Conservation (phyloP, 225 moss, liverwort and hornwort species). For the Physcomitrellopsis africana region DNA sequence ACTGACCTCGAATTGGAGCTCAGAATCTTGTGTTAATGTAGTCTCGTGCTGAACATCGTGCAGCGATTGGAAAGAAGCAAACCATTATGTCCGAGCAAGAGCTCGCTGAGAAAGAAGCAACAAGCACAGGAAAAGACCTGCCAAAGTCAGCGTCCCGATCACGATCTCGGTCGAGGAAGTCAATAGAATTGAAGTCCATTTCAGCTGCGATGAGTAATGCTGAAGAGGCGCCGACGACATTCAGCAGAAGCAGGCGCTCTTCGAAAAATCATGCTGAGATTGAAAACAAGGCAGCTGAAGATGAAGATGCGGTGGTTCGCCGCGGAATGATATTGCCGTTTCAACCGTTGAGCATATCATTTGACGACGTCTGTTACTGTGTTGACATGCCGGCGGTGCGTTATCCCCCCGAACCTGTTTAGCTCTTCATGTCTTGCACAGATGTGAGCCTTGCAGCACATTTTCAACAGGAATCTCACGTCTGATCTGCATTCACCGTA, state of each 20-base stretch:
- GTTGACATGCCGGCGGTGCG: conserved; percentile 70
- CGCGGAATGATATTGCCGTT: conserved; percentile 68
- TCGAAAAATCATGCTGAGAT: conserved; percentile 6
- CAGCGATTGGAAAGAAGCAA: conserved; percentile 57
- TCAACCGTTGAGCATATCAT: conserved; percentile 52
- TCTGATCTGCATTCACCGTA: neutral
- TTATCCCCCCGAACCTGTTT: neutral
- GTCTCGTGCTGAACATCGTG: neutral
- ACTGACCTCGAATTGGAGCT: neutral
- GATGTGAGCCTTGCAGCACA: neutral
- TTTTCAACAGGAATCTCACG: neutral
- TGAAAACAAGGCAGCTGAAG: conserved; percentile 3
- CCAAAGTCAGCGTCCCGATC: conserved; percentile 20
- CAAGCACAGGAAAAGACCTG: conserved; percentile 35
- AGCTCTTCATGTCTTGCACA: neutral
- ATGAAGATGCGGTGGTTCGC: conserved; percentile 38
- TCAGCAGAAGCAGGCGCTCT: conserved; percentile 24
- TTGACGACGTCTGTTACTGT: conserved; percentile 54
- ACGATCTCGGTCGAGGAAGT: conserved; percentile 18
- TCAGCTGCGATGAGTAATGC: conserved; percentile 18
- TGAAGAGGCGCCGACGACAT: conserved; percentile 6
- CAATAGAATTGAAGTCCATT: conserved; percentile 1
- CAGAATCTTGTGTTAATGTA: neutral
- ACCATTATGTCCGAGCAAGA: conserved; percentile 55
- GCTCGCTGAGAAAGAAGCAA: conserved; percentile 42